Evolutionary conservation across 2,329 filamentous ascomycete species (phyloP).

Genomic region (Pseudogymnoascus sp.): DNA sequence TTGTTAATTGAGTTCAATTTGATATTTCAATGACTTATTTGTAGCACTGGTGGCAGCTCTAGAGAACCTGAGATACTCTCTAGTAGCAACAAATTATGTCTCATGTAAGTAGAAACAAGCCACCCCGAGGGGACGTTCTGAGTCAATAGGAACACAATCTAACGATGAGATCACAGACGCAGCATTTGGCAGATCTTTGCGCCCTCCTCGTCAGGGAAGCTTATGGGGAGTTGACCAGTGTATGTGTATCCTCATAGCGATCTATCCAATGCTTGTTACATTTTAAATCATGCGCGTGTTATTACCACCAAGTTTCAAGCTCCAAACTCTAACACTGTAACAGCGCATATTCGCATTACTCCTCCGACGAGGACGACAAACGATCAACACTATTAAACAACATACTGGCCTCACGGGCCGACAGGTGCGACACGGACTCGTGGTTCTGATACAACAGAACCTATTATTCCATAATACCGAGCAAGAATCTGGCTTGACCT

Average conservation of each 20-base stretch:
- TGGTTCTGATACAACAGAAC: slow-evolving; percentile 81
- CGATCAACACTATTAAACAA: slow-evolving; percentile 59
- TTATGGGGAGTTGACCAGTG: slow-evolving; percentile 85
- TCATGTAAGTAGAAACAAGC: slow-evolving; percentile 40
- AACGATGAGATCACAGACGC: slow-evolving; percentile 40
- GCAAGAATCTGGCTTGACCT: slow-evolving; percentile 52
- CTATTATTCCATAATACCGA: slow-evolving; percentile 68
- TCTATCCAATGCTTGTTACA: not conserved
- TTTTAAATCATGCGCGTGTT: slow-evolving; percentile 3
- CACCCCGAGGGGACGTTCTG: slow-evolving; percentile 20
- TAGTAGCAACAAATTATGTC: slow-evolving; percentile 54
- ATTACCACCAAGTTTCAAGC: not conserved
- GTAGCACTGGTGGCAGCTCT: slow-evolving; percentile 67
- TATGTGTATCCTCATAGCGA: slow-evolving; percentile 41
- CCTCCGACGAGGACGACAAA: slow-evolving; percentile 69
- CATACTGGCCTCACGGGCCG: slow-evolving; percentile 65
- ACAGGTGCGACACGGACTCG: slow-evolving; percentile 73
- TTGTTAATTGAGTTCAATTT: slow-evolving; percentile 6
- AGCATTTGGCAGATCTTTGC: slow-evolving; percentile 80
- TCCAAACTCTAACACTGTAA: slow-evolving; percentile 19
- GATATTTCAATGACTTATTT: slow-evolving; percentile 46
- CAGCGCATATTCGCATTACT: slow-evolving; percentile 81
- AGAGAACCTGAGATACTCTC: slow-evolving; percentile 72
- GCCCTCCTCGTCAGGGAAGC: slow-evolving; percentile 80
- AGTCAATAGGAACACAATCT: slow-evolving; percentile 12